These are phyloP conservation scores for Penicillium waksmanii DNA, from an alignment of 495 filamentous ascomycete species.

Conservation along the genomic window DNA sequence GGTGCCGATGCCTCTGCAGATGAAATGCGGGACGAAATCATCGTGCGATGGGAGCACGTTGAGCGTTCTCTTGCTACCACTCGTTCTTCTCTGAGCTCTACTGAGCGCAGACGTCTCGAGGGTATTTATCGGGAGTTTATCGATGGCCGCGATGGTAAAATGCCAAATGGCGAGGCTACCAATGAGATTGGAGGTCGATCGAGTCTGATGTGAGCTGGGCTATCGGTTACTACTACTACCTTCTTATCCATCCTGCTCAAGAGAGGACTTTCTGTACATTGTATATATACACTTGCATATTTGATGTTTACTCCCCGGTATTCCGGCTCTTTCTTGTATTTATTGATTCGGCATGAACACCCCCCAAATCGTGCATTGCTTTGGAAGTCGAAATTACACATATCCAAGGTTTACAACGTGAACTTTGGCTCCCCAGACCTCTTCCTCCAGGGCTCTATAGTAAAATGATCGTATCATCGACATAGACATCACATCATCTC, in stretches of 20 bases:
- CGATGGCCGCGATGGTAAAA: conserved; percentile 86
- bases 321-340: conserved; percentile 2
- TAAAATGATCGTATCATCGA: too few species aligned
- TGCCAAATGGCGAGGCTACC: conserved; percentile 86
- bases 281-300: conserved; percentile 27
- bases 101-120: conserved; percentile 73
- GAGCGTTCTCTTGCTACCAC: conserved; percentile 76
- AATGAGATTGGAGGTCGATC: conserved; percentile 91
- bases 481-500: too few species aligned
- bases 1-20: conserved; percentile 32
- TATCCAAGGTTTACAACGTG: not conserved
- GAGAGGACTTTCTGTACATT: conserved; percentile 15
- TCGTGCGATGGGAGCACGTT: conserved; percentile 87
- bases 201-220: conserved; percentile 78
- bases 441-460: too few species aligned
- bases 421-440: not conserved
- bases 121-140: conserved; percentile 92
- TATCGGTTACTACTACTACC: not conserved
- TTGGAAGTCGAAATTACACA: not conserved
- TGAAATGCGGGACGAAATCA: conserved; percentile 65
- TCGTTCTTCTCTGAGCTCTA: conserved; percentile 74
- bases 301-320: not conserved
- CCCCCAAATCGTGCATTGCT: conserved; percentile 1
- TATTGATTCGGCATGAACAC: conserved; percentile 6
- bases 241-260: not conserved